These are phyloP conservation scores for Nannochloris sp. DNA, from an alignment of 139 green algal genomes.

Conservation along the genomic window DNA sequence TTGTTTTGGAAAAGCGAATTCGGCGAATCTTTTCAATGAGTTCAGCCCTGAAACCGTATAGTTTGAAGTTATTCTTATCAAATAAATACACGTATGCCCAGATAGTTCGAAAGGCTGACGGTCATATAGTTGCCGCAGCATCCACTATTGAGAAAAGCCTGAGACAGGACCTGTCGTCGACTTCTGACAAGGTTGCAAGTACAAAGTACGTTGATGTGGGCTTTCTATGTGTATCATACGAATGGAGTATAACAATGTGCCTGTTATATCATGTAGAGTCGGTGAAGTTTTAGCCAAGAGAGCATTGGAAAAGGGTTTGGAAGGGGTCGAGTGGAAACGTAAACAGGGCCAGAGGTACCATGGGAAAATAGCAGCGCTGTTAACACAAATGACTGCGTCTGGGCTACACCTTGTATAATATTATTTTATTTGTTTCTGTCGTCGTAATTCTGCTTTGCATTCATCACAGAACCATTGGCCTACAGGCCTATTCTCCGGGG, in stretches of 20 bases:
- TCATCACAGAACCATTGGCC: constrained; percentile 56
- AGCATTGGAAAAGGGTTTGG: constrained; percentile 13
- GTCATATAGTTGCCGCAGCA: constrained; percentile 32
- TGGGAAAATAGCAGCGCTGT: constrained; percentile 31
- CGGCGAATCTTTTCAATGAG: too few relatives aligned
- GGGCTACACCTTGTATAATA: constrained; percentile 27
- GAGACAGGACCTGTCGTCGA: constrained; percentile 8
- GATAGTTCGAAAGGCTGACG: constrained; percentile 20
- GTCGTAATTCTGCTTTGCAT: constrained; percentile 23
- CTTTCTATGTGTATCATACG: background rate
- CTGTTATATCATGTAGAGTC: constrained; percentile 9
- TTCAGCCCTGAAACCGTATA: background rate
- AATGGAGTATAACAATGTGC: background rate
- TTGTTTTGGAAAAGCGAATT: too few relatives aligned
- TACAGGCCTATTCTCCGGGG: constrained; percentile 31
- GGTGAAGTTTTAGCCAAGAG: constrained; percentile 30
- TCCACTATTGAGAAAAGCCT: constrained; percentile 28
- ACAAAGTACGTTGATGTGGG: constrained; percentile 6
- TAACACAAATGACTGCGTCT: constrained; percentile 7
- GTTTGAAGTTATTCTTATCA: constrained; percentile 35
- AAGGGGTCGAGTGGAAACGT: constrained; percentile 30
- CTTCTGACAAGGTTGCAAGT: constrained; percentile 19
- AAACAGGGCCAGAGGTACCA: constrained; percentile 33
- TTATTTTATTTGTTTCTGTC: constrained; percentile 18
- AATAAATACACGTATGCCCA: constrained; percentile 45